Evolutionary conservation across 345 rosid genomes (phyloP).

Genomic region (Brassica incana): DNA sequence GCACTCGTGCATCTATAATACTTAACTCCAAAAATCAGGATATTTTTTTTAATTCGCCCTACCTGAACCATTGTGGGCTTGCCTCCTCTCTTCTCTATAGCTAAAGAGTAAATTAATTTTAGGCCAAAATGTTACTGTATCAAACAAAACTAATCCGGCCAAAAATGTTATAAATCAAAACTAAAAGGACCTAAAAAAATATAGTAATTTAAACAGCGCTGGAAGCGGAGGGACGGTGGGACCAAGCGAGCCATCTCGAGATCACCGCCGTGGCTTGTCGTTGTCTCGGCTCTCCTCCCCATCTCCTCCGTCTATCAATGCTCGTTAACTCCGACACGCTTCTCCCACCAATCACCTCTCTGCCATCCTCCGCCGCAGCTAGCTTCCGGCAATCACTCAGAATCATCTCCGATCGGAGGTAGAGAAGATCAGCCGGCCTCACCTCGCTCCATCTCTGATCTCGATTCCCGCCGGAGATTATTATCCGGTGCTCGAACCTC

Average conservation of each 20-base stretch:
- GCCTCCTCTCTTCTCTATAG: constrained; percentile 1
- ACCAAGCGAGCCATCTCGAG: constrained; percentile 47
- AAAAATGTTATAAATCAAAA: constrained; percentile 20
- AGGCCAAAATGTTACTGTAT: constrained; percentile 6
- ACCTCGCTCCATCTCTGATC: constrained; percentile 79
- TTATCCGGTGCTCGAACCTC: constrained; percentile 71
- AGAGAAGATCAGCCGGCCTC: constrained; percentile 63
- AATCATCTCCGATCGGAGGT: constrained; percentile 75
- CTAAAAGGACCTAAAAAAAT: neutral
- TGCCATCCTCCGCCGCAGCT: constrained; percentile 42
- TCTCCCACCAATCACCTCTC: constrained; percentile 57
- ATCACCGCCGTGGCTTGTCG: constrained; percentile 54
- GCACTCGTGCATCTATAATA: constrained; percentile 36
- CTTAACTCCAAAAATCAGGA: constrained; percentile 3
- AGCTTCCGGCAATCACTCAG: constrained; percentile 50
- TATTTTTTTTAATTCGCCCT: neutral
- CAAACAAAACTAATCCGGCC: constrained; percentile 11
- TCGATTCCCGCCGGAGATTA: constrained; percentile 50
- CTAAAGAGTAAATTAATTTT: constrained; percentile 1
- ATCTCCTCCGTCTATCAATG: constrained; percentile 51
- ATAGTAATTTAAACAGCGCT: constrained; percentile 16
- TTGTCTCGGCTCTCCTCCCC: constrained; percentile 38
- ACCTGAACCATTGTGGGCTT: constrained; percentile 28
- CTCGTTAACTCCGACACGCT: constrained; percentile 86
- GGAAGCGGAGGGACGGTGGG: constrained; percentile 37